Evolutionary conservation across 1,284 basidiomycete genomes (phyloP), one percentile per base, ranked within the genome.

Genomic region (Neonothopanus nambi): DNA sequence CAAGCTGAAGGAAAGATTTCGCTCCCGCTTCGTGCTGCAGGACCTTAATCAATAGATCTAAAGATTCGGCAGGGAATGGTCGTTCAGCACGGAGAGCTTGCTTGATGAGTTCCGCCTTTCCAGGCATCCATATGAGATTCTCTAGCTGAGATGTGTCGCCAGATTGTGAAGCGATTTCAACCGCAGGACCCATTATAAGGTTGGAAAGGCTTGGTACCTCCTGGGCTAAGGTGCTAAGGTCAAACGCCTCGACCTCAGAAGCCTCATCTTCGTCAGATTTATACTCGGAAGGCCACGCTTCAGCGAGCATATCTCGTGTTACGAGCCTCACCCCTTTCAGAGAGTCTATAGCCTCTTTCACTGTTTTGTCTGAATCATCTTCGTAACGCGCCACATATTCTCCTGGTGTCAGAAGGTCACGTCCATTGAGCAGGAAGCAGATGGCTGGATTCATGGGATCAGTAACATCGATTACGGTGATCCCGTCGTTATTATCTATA

Each of bases 381-480:
- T 36, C 43, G 54, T 36, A 38, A 55, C 39, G 8, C 41, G 20
- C 30, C n/a, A 17, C 26, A 24, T 35, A 24, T 40, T 37, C 20
- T 41, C 36, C 8, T 47, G 54, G 48, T 30, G 37, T 48, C 23
- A 44, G 20, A 46, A 37, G 11, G 56, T 57, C 37, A 15, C n/a
- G n/a, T n/a, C 2, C 38, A 33, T 21, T 24, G 13, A 13, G 9
- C 15, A 9, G 13, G 11, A n/a, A 17, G 65, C 55, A 57, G 72
- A 73, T 52, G 70, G 67, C 49, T 3, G 70, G 70, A 37, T 65
- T 57, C 11, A 57, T 42, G 1, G 71, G 70, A 53, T 72, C 64
- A 1, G 72, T 73, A 24, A 77, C 60, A 54, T 77, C 76, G 36
- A 77, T 61, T 30, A 77, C 58, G 0, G 74, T 71, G 8, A 75